Percentiles rank a stretch among this genome's conserved stretches.
Evolutionary conservation across 75 land plant species (phyloP).

Genomic region (Pseudotsuga menziesii): DNA sequence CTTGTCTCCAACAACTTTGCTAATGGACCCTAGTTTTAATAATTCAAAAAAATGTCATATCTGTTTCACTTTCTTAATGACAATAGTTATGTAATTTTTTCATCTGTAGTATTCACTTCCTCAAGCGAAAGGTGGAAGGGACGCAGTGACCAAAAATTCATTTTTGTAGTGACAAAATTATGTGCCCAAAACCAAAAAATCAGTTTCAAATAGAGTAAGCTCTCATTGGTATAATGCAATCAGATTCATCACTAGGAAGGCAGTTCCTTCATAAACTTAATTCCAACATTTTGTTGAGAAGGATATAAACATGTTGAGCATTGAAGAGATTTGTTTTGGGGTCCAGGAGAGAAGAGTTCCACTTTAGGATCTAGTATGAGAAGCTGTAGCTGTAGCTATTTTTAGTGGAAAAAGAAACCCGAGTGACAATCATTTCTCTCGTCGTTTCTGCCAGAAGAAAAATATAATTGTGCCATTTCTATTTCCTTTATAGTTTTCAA

Average conservation of each 20-base stretch:
- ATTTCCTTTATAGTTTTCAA: background rate
- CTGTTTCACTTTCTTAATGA: no score
- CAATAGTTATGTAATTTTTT: background rate
- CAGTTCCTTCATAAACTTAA: background rate
- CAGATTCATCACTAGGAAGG: background rate
- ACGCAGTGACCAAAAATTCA: conserved; percentile 68
- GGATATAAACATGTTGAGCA: conserved; percentile 42
- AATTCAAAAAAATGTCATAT: no score
- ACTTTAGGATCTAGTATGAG: conserved; percentile 52
- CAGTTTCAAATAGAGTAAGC: conserved; percentile 29
- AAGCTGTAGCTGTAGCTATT: conserved; percentile 62
- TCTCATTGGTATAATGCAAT: background rate
- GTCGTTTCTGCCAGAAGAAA: background rate
- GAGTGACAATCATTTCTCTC: conserved; percentile 72
- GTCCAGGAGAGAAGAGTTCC: conserved; percentile 38
- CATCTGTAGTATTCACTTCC: conserved; percentile 84
- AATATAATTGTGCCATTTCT: background rate
- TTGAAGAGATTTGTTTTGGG: conserved; percentile 42
- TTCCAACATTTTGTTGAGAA: conserved; percentile 14
- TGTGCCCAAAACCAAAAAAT: conserved; percentile 67
- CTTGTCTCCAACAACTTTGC: no score
- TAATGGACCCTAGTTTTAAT: no score
- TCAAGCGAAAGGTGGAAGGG: conserved; percentile 89
- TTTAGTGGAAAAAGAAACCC: conserved; percentile 88
- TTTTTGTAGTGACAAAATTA: conserved; percentile 83